A percentile compares a stretch with the other conserved stretches of the same genome.
phyloP scores from a whole-genome alignment of 768 basidiomycete genomes.

The Obba rivulosa region DNA sequence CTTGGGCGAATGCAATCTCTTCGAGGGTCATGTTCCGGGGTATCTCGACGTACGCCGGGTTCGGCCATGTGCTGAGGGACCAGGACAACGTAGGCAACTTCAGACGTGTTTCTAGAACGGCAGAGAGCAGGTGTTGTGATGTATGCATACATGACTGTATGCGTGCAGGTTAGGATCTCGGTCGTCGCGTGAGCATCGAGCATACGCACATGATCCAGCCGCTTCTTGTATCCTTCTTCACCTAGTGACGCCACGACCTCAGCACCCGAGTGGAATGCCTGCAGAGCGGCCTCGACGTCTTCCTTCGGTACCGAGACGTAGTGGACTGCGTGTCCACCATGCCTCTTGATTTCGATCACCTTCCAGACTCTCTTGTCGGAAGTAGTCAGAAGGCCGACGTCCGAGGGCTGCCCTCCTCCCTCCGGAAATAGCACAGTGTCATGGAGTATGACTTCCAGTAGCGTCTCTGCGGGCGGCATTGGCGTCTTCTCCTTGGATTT shows the following conservation, averaged over 20 bases:
- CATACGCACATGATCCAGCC: conserved; percentile 66
- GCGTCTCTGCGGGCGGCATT: conserved; percentile 39
- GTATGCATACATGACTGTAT: conserved; percentile 79
- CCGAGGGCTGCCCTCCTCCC: conserved; percentile 78
- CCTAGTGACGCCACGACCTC: conserved; percentile 50
- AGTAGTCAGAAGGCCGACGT: conserved; percentile 53
- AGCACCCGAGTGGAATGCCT: conserved; percentile 46
- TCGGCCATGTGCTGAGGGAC: conserved; percentile 67
- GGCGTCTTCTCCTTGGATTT: conserved; percentile 48
- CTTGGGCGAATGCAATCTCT: conserved; percentile 59
- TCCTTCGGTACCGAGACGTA: conserved; percentile 45
- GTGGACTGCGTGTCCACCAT: conserved; percentile 73
- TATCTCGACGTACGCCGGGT: conserved; percentile 74
- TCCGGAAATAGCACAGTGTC: conserved; percentile 82
- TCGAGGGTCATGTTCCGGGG: conserved; percentile 59
- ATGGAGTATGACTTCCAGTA: conserved; percentile 63
- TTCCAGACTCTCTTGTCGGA: conserved; percentile 44
- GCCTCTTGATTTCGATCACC: conserved; percentile 62
- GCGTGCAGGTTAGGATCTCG: background rate
- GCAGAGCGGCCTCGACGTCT: conserved; percentile 36
- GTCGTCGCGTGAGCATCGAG: background rate
- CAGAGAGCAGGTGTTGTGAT: conserved; percentile 78
- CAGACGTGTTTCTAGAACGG: conserved; percentile 63
- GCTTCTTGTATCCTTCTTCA: conserved; percentile 53
- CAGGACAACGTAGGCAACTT: conserved; percentile 72